A percentile compares a stretch with the other conserved stretches of the same genome.
Conservation (phyloP, 2,329 filamentous ascomycete genomes). For the Calycina marina region DNA sequence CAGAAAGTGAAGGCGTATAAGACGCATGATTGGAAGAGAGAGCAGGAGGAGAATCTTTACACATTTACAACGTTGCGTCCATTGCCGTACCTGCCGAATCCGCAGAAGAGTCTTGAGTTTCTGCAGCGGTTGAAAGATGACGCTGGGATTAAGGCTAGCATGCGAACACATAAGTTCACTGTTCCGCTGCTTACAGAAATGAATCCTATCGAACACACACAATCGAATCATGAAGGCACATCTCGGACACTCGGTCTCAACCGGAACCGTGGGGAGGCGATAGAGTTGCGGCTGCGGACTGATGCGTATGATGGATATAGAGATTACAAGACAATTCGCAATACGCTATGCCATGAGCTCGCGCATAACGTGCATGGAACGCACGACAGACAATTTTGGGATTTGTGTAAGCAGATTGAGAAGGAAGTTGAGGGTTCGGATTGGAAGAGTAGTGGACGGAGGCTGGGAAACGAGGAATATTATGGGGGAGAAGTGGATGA, state of each 20-base stretch:
- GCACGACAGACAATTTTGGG: conserved; percentile 83
- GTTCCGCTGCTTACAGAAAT: conserved; percentile 88
- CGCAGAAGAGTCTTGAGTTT: conserved; percentile 54
- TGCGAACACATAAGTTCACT: conserved; percentile 72
- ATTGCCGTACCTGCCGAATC: conserved; percentile 62
- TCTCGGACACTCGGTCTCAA: conserved; percentile 75
- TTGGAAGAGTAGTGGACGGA: conserved; percentile 58
- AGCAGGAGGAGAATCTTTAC: conserved; percentile 42
- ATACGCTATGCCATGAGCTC: conserved; percentile 88
- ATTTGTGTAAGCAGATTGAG: conserved; percentile 76
- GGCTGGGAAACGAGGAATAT: conserved; percentile 42
- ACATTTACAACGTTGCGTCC: conserved; percentile 70
- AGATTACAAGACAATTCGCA: conserved; percentile 81
- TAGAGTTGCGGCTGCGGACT: conserved; percentile 80
- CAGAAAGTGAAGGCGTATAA: conserved; percentile 26
- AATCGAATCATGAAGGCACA: conserved; percentile 52
- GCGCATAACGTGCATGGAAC: conserved; percentile 79
- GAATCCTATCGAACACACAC: conserved; percentile 73
- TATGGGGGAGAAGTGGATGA: conserved; percentile 45
- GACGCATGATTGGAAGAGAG: conserved; percentile 31
- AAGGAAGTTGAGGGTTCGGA: conserved; percentile 69
- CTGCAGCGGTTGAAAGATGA: conserved; percentile 67
- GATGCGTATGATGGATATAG: conserved; percentile 89
- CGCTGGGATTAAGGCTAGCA: conserved; percentile 68
- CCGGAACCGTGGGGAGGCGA: conserved; percentile 73